Conservation (phyloP, 441 rosid species). For the Brassica hybrid region DNA sequence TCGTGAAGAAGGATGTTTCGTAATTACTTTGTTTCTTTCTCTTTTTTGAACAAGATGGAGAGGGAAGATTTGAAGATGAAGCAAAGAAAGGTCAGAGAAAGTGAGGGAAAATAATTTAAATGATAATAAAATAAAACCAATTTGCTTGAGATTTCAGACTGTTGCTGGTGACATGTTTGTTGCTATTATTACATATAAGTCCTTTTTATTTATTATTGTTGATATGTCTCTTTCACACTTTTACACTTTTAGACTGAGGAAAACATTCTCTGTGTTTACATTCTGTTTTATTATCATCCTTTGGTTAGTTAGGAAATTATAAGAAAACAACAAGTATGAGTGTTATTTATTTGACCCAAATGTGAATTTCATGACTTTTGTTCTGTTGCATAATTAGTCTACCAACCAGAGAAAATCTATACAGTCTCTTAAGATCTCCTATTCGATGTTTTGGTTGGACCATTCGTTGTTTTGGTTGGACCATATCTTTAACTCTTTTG, state of each 20-base stretch:
- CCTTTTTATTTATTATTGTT: slow-evolving; percentile 31
- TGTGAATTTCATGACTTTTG: slow-evolving; percentile 37
- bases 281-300: slow-evolving; percentile 29
- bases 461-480: no score
- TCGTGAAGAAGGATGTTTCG: slow-evolving; percentile 37
- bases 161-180: slow-evolving; percentile 45
- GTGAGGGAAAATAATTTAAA: slow-evolving; percentile 39
- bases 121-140: slow-evolving; percentile 8
- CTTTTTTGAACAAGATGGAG: slow-evolving; percentile 38
- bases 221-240: slow-evolving; percentile 43
- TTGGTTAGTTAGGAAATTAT: not conserved
- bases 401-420: slow-evolving; percentile 29
- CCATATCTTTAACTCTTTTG: slow-evolving; percentile 30
- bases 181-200: slow-evolving; percentile 41
- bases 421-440: slow-evolving; percentile 29
- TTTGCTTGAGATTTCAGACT: slow-evolving; percentile 46
- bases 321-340: not conserved
- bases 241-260: slow-evolving; percentile 26
- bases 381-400: slow-evolving; percentile 24
- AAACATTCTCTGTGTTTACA: slow-evolving; percentile 41
- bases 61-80: slow-evolving; percentile 47
- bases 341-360: slow-evolving; percentile 25
- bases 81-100: slow-evolving; percentile 42
- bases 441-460: slow-evolving; percentile 1
- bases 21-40: slow-evolving; percentile 11